phyloP scores from a whole-genome alignment of 116 monocot species.

The Phalaenopsis hybrid region DNA sequence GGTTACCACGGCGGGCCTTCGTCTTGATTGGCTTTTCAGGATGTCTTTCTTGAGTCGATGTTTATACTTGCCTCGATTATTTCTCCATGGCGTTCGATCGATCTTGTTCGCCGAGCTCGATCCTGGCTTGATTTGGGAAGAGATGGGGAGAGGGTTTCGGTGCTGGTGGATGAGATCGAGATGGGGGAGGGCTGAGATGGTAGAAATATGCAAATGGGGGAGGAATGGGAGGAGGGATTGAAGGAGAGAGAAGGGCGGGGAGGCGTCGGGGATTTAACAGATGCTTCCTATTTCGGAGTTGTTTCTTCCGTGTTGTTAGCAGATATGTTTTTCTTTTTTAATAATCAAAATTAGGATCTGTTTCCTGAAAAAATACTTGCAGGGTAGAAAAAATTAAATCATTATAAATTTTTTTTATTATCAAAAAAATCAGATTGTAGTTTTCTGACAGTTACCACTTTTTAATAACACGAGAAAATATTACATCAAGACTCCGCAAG shows the following conservation, averaged over 20 bases:
- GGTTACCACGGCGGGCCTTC: background rate
- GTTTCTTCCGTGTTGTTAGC: background rate
- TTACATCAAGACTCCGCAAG: too few relatives aligned
- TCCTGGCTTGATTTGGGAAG: background rate
- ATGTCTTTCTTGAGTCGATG: background rate
- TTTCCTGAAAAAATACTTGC: too few relatives aligned
- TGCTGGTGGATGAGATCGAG: background rate
- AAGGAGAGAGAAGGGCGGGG: constrained; percentile 4
- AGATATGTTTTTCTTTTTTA: too few relatives aligned
- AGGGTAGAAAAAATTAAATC: too few relatives aligned
- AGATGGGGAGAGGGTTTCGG: background rate
- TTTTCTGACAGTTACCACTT: too few relatives aligned
- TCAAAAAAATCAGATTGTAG: too few relatives aligned
- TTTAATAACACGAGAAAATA: too few relatives aligned
- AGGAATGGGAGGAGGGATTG: background rate
- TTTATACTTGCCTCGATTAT: background rate
- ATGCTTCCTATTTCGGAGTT: background rate
- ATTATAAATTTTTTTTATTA: too few relatives aligned
- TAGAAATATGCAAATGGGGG: background rate
- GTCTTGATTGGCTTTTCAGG: background rate
- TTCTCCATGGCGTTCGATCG: background rate
- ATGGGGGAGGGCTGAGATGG: background rate
- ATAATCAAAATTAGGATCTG: too few relatives aligned
- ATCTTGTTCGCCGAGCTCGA: background rate
- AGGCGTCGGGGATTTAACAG: background rate